Conservation (phyloP, 164 flowering plant genomes). For the Protea cynaroides region DNA sequence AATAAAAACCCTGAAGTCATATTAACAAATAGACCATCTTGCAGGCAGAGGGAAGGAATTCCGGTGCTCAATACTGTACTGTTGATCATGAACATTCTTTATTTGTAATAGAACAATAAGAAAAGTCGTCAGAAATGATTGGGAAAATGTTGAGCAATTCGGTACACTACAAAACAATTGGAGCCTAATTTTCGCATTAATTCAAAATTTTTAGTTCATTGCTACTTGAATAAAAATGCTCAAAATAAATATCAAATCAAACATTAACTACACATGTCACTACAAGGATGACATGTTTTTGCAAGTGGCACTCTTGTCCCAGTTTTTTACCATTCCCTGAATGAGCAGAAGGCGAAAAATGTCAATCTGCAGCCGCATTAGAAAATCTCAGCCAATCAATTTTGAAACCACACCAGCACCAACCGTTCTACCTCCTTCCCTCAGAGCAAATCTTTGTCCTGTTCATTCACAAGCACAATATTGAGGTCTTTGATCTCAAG, state of each 20-base stretch:
- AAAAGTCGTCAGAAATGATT: not conserved
- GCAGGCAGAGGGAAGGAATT: no score
- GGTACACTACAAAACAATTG: not conserved
- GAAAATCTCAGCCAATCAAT: conserved; percentile 47
- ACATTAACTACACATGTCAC: conserved; percentile 2
- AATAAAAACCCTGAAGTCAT: no score
- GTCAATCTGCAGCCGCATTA: not conserved
- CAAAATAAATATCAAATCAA: not conserved
- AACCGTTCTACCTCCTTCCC: conserved; percentile 94
- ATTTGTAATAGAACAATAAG: not conserved
- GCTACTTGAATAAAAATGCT: no score
- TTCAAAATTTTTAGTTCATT: no score
- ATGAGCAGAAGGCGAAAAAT: conserved; percentile 2
- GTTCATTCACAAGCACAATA: conserved; percentile 14
- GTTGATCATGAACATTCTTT: not conserved
- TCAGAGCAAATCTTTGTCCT: conserved; percentile 94
- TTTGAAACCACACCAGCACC: conserved; percentile 97
- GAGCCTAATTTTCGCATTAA: not conserved
- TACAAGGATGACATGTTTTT: not conserved
- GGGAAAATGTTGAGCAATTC: not conserved
- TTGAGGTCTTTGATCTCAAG: no score
- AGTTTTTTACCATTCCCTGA: not conserved
- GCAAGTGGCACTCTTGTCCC: conserved; percentile 2
- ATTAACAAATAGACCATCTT: no score
- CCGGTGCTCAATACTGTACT: no score